Conservation (phyloP, 768 basidiomycete species). For the Exsudoporus frostii region DNA sequence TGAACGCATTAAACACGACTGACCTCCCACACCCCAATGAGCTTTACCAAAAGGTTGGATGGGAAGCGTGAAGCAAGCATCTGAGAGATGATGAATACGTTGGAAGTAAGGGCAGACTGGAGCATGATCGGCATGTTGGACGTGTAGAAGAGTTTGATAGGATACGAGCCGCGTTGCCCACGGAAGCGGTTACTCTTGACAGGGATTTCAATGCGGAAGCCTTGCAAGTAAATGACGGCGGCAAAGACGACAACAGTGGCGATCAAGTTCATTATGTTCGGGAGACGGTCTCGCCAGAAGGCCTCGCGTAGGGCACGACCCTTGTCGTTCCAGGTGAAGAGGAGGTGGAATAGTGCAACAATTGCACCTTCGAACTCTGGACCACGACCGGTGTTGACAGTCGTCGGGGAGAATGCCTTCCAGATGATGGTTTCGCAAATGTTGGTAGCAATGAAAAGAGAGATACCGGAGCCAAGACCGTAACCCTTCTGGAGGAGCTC, state of each 20-base stretch:
- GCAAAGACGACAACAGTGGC: conserved; percentile 91
- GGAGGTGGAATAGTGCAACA: conserved; percentile 92
- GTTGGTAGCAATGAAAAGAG: conserved; percentile 99
- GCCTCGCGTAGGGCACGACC: conserved; percentile 95
- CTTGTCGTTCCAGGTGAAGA: conserved; percentile 99
- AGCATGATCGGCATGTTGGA: conserved; percentile 99
- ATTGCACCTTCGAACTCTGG: conserved; percentile 98
- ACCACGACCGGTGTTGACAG: conserved; percentile 96
- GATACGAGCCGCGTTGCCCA: conserved; percentile 94
- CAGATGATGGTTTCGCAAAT: conserved; percentile 99
- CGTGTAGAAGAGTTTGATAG: conserved; percentile 98
- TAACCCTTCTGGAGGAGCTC: conserved; percentile 99
- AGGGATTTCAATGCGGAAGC: conserved; percentile 97
- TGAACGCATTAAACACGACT: conserved; percentile 19
- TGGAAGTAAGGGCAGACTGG: conserved; percentile 86
- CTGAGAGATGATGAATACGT: conserved; percentile 94
- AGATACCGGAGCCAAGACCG: conserved; percentile 97
- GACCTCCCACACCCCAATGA: conserved; percentile 99
- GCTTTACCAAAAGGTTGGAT: conserved; percentile 79
- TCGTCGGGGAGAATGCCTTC: conserved; percentile 99
- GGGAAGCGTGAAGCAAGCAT: conserved; percentile 95
- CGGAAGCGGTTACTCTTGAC: conserved; percentile 96
- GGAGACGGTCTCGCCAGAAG: conserved; percentile 95
- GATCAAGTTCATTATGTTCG: conserved; percentile 97
- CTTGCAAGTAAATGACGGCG: conserved; percentile 96